A percentile compares a stretch with the other conserved stretches of the same genome.
phyloP scores from a whole-genome alignment of 129 eudicot genomes.

The Heracleum sosnowskyi region DNA sequence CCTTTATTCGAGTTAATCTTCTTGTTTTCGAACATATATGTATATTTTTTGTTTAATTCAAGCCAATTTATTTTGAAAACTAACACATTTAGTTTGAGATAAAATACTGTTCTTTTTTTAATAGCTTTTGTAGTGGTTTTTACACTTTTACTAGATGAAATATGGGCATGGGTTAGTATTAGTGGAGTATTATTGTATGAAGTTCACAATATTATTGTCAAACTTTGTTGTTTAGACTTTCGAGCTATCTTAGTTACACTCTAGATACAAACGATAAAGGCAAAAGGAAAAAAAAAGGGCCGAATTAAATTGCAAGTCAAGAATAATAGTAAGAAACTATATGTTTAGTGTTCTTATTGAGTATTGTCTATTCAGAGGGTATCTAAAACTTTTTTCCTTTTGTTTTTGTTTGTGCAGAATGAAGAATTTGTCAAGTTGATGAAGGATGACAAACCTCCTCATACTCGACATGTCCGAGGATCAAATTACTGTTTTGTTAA shows the following conservation, averaged over 20 bases:
- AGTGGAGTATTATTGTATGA: neutral
- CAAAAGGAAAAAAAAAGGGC: neutral
- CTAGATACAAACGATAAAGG: neutral
- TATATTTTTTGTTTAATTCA: neutral
- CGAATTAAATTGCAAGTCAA: neutral
- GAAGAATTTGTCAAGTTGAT: constrained; percentile 72
- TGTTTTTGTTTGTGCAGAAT: constrained; percentile 31
- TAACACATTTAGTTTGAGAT: neutral
- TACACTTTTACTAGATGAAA: neutral
- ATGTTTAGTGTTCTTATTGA: neutral
- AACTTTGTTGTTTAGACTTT: neutral
- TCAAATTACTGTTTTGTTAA: constrained; percentile 74
- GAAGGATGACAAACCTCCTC: constrained; percentile 64
- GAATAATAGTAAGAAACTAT: neutral
- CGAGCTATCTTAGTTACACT: neutral
- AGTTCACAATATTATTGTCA: neutral
- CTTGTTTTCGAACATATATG: neutral
- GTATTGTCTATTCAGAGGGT: neutral
- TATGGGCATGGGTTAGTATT: neutral
- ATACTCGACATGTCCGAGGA: constrained; percentile 87
- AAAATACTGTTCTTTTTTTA: neutral
- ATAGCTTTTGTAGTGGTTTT: neutral
- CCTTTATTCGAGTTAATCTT: too few relatives aligned
- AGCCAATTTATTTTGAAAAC: neutral
- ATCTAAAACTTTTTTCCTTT: neutral